Conservation (phyloP, 106 monocot genomes). For the Ottelia alismoides region DNA sequence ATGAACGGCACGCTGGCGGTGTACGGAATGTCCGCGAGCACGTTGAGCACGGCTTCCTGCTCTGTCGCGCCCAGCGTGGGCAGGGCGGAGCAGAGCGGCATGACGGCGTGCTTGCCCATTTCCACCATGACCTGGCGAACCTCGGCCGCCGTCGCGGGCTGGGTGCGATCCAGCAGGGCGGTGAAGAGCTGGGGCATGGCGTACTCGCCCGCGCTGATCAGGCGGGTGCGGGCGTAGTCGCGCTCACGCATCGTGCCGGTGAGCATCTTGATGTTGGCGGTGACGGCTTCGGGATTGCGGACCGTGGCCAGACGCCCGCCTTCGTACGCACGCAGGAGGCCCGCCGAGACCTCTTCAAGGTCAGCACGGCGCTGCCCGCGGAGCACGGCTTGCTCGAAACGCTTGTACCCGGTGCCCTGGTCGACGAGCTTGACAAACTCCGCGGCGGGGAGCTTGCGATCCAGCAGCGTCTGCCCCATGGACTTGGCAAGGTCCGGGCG, state of each 20-base stretch:
- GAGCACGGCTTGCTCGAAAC: background rate
- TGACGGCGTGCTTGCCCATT: too few relatives aligned
- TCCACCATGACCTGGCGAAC: too few relatives aligned
- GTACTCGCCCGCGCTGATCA: background rate
- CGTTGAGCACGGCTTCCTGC: too few relatives aligned
- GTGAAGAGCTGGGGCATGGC: background rate
- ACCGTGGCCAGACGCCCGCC: too few relatives aligned
- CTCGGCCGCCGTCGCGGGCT: too few relatives aligned
- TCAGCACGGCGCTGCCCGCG: background rate
- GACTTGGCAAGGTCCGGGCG: background rate
- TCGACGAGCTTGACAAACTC: background rate
- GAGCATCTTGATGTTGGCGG: too few relatives aligned
- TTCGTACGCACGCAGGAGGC: background rate
- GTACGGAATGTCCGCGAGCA: too few relatives aligned
- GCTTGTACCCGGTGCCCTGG: background rate
- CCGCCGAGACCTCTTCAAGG: background rate
- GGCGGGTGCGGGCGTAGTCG: background rate
- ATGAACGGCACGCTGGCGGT: too few relatives aligned
- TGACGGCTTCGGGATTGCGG: too few relatives aligned
- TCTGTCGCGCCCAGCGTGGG: too few relatives aligned
- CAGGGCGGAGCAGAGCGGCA: too few relatives aligned
- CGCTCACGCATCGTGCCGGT: too few relatives aligned
- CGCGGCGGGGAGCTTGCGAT: background rate
- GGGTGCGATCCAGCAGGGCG: background rate
- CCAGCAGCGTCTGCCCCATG: background rate